A percentile compares a stretch with the other conserved stretches of the same genome.
phyloP scores from a whole-genome alignment of 2,329 filamentous ascomycete genomes.

The Cladorrhinum sp. region DNA sequence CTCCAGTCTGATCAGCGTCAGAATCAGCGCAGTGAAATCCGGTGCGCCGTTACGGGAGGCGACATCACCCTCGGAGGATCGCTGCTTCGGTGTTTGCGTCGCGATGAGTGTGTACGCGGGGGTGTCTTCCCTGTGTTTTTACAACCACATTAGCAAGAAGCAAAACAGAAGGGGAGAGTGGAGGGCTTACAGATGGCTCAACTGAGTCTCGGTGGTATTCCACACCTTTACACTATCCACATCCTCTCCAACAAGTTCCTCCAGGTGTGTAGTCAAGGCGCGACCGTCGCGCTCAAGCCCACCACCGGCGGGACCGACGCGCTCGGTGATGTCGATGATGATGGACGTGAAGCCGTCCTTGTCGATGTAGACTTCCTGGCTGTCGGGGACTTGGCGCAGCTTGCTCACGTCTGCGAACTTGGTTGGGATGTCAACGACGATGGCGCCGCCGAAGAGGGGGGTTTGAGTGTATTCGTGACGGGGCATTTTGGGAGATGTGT shows the following conservation, averaged over 20 bases:
- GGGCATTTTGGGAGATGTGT: constrained; percentile 16
- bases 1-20: constrained; percentile 74
- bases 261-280: constrained; percentile 65
- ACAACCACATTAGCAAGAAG: neutral
- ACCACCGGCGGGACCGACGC: constrained; percentile 55
- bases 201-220: constrained; percentile 60
- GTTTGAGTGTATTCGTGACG: constrained; percentile 56
- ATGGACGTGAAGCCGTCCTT: constrained; percentile 78
- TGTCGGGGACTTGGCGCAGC: constrained; percentile 75
- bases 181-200: constrained; percentile 52
- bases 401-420: constrained; percentile 65
- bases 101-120: constrained; percentile 70
- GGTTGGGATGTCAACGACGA: constrained; percentile 64
- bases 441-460: constrained; percentile 69
- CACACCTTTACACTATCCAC: constrained; percentile 63
- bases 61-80: constrained; percentile 25
- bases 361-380: constrained; percentile 92
- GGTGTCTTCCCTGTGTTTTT: constrained; percentile 41
- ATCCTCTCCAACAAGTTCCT: constrained; percentile 66
- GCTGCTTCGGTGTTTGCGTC: constrained; percentile 50
- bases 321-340: constrained; percentile 87
- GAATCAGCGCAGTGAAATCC: constrained; percentile 71
- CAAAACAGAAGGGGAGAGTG: neutral
- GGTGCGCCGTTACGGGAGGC: constrained; percentile 40
- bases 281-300: constrained; percentile 63